phyloP scores from a whole-genome alignment of 345 rosid species.

The Populus euphratica region DNA sequence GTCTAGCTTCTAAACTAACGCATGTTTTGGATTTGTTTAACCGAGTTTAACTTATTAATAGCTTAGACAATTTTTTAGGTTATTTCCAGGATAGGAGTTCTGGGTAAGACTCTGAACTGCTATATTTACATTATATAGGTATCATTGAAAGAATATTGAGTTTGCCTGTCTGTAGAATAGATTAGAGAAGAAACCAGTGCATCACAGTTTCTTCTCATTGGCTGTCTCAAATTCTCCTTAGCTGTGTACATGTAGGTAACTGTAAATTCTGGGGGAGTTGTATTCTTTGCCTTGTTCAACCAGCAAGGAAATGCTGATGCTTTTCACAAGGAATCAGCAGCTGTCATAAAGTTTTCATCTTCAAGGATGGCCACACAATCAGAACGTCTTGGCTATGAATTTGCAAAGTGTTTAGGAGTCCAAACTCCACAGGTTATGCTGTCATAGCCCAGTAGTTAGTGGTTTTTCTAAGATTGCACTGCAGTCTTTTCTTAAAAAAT shows the following conservation, averaged over 20 bases:
- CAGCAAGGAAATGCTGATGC: slow-evolving; percentile 43
- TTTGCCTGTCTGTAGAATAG: neutral
- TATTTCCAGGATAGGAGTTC: neutral
- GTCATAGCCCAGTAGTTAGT: slow-evolving; percentile 9
- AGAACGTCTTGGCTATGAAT: slow-evolving; percentile 97
- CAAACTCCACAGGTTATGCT: slow-evolving; percentile 81
- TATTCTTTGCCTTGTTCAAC: slow-evolving; percentile 88
- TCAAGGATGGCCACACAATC: slow-evolving; percentile 99
- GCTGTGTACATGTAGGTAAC: slow-evolving; percentile 59
- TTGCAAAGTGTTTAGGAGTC: slow-evolving; percentile 91
- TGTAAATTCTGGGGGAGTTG: slow-evolving; percentile 98
- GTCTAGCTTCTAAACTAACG: neutral
- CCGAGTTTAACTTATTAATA: neutral
- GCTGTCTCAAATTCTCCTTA: slow-evolving; percentile 26
- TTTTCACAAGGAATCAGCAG: slow-evolving; percentile 74
- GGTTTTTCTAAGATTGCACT: neutral
- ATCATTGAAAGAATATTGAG: neutral
- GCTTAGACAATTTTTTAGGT: neutral
- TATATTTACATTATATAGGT: neutral
- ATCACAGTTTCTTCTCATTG: slow-evolving; percentile 2
- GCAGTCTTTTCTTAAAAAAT: neutral
- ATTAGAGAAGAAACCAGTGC: neutral
- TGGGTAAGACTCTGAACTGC: neutral
- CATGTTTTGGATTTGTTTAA: neutral
- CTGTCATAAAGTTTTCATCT: slow-evolving; percentile 94